These are phyloP conservation scores for Naganishia vishniacii DNA, from an alignment of 768 basidiomycete species.

Conservation along the genomic window DNA sequence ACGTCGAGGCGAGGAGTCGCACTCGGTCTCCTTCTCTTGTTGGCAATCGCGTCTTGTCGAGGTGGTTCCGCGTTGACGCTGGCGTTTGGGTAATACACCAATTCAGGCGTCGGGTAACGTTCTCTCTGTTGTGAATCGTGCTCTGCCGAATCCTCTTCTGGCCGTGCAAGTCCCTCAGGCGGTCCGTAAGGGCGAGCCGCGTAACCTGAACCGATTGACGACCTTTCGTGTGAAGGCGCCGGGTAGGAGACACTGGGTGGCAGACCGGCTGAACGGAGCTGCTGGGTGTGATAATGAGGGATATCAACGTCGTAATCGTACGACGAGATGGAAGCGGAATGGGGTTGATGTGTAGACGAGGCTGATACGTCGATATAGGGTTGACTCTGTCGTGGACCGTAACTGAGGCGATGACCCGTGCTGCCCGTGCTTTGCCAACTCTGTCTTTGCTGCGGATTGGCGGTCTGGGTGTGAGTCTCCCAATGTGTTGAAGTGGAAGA, in stretches of 20 bases:
- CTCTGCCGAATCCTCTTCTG: not conserved
- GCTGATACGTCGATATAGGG: conserved; percentile 9
- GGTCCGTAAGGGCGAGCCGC: not conserved
- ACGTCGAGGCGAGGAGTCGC: not conserved
- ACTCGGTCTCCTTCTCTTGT: conserved; percentile 3
- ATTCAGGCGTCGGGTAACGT: conserved; percentile 16
- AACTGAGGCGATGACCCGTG: conserved; percentile 7
- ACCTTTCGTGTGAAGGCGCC: not conserved
- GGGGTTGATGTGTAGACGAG: not conserved
- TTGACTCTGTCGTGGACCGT: conserved; percentile 19
- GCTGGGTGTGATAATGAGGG: conserved; percentile 8
- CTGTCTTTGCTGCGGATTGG: conserved; percentile 6
- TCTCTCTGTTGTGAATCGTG: not conserved
- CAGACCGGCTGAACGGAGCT: conserved; percentile 13
- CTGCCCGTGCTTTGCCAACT: conserved; percentile 14
- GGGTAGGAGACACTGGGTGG: conserved; percentile 5
- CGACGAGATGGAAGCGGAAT: conserved; percentile 4
- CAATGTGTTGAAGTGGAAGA: conserved; percentile 11
- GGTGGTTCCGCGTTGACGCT: not conserved
- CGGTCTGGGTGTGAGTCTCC: not conserved
- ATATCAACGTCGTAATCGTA: conserved; percentile 10
- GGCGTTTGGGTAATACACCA: not conserved
- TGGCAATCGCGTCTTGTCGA: not conserved
- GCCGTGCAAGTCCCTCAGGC: not conserved
- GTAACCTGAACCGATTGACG: conserved; percentile 12